A percentile compares a stretch with the other conserved stretches of the same genome.
Conservation (phyloP, 192 early-diverging fungal genomes). For the Gigaspora rosea region DNA sequence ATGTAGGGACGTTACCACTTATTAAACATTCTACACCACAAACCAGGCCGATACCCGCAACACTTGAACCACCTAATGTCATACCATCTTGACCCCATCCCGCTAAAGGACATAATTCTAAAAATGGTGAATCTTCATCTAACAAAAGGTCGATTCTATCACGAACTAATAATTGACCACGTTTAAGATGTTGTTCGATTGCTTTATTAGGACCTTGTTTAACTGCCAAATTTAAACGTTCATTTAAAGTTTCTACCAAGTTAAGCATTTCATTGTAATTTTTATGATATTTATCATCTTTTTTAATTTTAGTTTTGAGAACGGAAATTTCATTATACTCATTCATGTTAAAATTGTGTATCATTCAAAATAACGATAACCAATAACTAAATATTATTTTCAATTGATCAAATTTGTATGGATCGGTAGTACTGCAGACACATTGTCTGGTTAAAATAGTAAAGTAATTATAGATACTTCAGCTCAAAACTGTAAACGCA, state of each 20-base stretch:
- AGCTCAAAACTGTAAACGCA: no score
- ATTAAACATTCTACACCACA: conserved; percentile 60
- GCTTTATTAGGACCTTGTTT: conserved; percentile 50
- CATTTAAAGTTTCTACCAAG: conserved; percentile 52
- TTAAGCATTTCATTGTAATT: conserved; percentile 59
- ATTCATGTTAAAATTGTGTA: no score
- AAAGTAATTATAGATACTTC: no score
- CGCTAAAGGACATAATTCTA: conserved; percentile 63
- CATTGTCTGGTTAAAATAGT: no score
- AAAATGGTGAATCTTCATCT: conserved; percentile 66
- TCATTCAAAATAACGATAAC: no score
- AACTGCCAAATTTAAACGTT: conserved; percentile 54
- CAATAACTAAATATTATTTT: no score
- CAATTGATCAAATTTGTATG: background rate
- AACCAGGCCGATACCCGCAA: conserved; percentile 65
- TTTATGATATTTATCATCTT: conserved; percentile 12
- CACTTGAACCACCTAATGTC: conserved; percentile 67
- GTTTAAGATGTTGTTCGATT: conserved; percentile 54
- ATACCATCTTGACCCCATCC: conserved; percentile 65
- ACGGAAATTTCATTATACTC: background rate
- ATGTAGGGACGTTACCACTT: conserved; percentile 59
- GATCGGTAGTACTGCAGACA: no score
- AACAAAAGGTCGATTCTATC: conserved; percentile 61
- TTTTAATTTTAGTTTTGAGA: conserved; percentile 6
- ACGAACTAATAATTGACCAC: conserved; percentile 62